phyloP scores from a whole-genome alignment of 345 rosid species.

The Rhizophora mangle region DNA sequence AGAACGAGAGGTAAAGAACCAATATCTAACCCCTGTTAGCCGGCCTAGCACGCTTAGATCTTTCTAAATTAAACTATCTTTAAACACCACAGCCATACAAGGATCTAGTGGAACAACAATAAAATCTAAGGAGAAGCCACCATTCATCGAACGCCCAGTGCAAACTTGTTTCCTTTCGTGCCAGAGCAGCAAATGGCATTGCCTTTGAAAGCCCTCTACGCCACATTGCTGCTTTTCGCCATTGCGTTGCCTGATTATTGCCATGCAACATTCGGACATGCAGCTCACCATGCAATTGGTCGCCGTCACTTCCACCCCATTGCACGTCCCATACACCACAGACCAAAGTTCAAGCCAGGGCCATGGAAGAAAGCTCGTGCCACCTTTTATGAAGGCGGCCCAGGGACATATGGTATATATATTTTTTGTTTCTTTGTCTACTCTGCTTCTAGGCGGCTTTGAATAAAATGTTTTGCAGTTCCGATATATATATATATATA shows the following conservation, averaged over 20 bases:
- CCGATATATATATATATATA: conserved; percentile 7
- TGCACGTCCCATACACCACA: not conserved
- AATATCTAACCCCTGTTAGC: not conserved
- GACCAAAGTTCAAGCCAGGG: conserved; percentile 35
- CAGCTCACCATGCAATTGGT: conserved; percentile 16
- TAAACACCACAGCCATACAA: not conserved
- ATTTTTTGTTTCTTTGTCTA: not conserved
- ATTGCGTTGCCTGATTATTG: conserved; percentile 15
- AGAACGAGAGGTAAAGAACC: conserved; percentile 9
- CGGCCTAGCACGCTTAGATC: not conserved
- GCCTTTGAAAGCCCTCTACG: conserved; percentile 5
- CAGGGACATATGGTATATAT: conserved; percentile 37
- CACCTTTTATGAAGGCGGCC: conserved; percentile 50
- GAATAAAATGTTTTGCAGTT: not conserved
- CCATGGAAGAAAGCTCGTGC: conserved; percentile 48
- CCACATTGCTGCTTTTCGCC: conserved; percentile 10
- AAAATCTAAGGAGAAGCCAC: no score
- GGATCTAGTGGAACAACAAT: not conserved
- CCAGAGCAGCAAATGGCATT: conserved; percentile 15
- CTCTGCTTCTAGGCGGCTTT: not conserved
- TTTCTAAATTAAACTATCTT: not conserved
- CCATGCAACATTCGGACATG: not conserved
- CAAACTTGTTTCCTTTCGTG: not conserved
- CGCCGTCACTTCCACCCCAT: not conserved
- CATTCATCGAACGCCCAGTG: not conserved